These are phyloP conservation scores for Posidonia australis DNA, from an alignment of 106 monocot genomes.

Conservation along the genomic window DNA sequence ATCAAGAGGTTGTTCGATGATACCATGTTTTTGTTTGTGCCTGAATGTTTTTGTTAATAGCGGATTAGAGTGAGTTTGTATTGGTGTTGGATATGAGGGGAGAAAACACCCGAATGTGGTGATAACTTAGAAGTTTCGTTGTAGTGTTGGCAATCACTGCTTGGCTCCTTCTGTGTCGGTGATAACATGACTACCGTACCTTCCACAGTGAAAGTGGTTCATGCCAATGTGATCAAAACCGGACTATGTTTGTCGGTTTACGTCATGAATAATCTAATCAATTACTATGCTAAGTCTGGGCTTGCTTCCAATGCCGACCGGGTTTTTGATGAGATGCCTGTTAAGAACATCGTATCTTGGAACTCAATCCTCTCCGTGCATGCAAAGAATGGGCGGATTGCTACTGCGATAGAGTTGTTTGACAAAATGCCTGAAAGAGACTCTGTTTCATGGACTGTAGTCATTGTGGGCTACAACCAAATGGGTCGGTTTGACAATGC, in stretches of 20 bases:
- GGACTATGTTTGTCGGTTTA: constrained; percentile 32
- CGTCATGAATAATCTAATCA: constrained; percentile 75
- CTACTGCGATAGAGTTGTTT: constrained; percentile 25
- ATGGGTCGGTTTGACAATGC: constrained; percentile 35
- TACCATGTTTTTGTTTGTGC: no score
- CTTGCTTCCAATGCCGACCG: constrained; percentile 29
- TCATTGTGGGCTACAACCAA: constrained; percentile 61
- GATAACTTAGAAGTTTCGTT: no score
- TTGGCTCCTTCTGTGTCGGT: no score
- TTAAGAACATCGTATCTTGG: constrained; percentile 59
- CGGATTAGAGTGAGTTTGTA: no score
- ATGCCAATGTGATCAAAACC: constrained; percentile 52
- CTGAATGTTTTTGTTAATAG: no score
- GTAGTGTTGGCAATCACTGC: no score
- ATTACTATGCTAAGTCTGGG: constrained; percentile 34
- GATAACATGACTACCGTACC: constrained; percentile 2
- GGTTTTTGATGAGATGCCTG: constrained; percentile 66
- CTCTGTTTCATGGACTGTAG: constrained; percentile 68
- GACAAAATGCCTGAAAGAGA: constrained; percentile 69
- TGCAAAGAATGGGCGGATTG: constrained; percentile 35
- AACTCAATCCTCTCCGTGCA: constrained; percentile 66
- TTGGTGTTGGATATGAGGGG: no score
- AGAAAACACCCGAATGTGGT: no score
- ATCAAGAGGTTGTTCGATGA: no score
- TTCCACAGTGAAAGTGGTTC: constrained; percentile 31